These are phyloP conservation scores for Trypanosoma rangeli DNA, from an alignment of 208 protist species.

Conservation along the genomic window DNA sequence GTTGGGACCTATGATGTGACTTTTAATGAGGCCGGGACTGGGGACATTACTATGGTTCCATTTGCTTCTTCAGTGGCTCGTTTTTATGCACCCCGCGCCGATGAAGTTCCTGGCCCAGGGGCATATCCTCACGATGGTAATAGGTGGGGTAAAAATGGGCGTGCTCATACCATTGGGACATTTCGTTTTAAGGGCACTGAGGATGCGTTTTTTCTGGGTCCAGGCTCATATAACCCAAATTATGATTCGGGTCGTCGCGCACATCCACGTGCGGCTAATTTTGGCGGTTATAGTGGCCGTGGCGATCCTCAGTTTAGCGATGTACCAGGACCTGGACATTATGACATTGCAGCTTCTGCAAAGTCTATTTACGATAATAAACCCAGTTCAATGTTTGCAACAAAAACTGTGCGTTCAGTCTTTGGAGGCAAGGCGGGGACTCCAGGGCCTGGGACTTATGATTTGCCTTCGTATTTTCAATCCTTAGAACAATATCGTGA, in stretches of 20 bases:
- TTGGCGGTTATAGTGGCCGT: slow-evolving; percentile 61
- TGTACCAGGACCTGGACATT: slow-evolving; percentile 74
- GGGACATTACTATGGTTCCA: slow-evolving; percentile 45
- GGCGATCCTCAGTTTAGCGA: slow-evolving; percentile 23
- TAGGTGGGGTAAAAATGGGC: slow-evolving; percentile 2
- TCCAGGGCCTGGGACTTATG: slow-evolving; percentile 80
- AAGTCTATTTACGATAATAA: slow-evolving; percentile 46
- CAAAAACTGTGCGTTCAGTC: slow-evolving; percentile 49
- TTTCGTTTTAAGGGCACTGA: not conserved
- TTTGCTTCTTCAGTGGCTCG: slow-evolving; percentile 66
- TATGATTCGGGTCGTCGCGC: slow-evolving; percentile 38
- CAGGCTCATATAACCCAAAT: slow-evolving; percentile 63
- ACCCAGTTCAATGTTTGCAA: slow-evolving; percentile 81
- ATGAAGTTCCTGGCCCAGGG: slow-evolving; percentile 64
- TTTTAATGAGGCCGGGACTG: slow-evolving; percentile 13
- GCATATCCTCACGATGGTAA: slow-evolving; percentile 39
- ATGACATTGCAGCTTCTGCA: slow-evolving; percentile 36
- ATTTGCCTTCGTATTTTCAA: slow-evolving; percentile 37
- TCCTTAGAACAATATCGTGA: slow-evolving; percentile 19
- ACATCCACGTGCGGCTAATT: slow-evolving; percentile 47
- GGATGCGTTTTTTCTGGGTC: slow-evolving; percentile 21
- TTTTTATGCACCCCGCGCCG: slow-evolving; percentile 36
- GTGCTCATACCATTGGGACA: slow-evolving; percentile 14
- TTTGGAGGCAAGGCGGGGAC: slow-evolving; percentile 22
- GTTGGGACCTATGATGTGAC: slow-evolving; percentile 57